These are phyloP conservation scores for Coprinopsis sp. DNA, from an alignment of 768 basidiomycete species.

Conservation along the genomic window DNA sequence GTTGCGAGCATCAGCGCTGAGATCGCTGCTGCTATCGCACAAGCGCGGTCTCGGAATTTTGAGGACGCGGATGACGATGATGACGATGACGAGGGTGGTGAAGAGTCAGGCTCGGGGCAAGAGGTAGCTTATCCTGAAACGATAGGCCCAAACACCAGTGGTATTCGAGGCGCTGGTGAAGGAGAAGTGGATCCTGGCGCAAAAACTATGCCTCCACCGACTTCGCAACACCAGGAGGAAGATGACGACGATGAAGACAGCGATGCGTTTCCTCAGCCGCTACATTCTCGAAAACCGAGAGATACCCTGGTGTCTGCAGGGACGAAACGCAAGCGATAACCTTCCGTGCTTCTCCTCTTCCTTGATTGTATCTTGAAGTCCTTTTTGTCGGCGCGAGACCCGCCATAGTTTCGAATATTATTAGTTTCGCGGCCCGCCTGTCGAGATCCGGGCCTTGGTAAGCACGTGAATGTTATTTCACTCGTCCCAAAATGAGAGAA, in stretches of 20 bases:
- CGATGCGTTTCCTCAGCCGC: slow-evolving; percentile 66
- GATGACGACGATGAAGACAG: slow-evolving; percentile 66
- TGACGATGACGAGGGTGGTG: slow-evolving; percentile 45
- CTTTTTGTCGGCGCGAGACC: no score
- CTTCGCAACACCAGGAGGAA: not conserved
- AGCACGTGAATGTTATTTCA: no score
- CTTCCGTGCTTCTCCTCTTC: slow-evolving; percentile 14
- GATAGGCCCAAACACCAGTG: slow-evolving; percentile 59
- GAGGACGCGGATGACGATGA: slow-evolving; percentile 53
- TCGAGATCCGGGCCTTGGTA: no score
- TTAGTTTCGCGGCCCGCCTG: no score
- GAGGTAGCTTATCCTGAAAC: slow-evolving; percentile 45
- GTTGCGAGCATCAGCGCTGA: slow-evolving; percentile 78
- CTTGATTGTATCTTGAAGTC: not conserved
- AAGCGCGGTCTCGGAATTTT: slow-evolving; percentile 59
- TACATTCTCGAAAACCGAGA: slow-evolving; percentile 65
- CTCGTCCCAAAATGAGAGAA: no score
- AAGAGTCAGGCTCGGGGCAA: slow-evolving; percentile 47
- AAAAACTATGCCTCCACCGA: slow-evolving; percentile 11
- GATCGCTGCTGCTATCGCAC: slow-evolving; percentile 75
- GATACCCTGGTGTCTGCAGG: slow-evolving; percentile 45
- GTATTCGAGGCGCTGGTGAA: slow-evolving; percentile 45
- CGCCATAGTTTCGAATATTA: no score
- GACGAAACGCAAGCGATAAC: slow-evolving; percentile 63
- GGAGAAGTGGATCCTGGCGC: slow-evolving; percentile 22